Evolutionary conservation across 805 yeast genomes (phyloP), one percentile per base, ranked within the genome.

Genomic region (Lipomyces japonicus): DNA sequence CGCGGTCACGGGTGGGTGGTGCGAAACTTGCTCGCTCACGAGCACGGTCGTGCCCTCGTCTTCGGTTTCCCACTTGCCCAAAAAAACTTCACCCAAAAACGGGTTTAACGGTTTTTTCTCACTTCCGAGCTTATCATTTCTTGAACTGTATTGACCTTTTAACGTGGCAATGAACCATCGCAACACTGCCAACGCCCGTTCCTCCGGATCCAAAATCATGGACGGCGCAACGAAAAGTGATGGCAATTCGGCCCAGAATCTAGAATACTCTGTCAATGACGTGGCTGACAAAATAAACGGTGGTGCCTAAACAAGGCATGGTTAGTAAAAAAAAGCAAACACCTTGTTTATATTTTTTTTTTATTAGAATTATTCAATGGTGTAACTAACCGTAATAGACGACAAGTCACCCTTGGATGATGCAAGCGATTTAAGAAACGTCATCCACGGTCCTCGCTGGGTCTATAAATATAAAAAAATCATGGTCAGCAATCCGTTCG

Each of bases 71-170:
- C 97, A 89, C 63, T 84, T 81, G 42, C 96, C 97, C 34, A 87
- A 85, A 63, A 90, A 93, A 43, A 89, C 74, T 72, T 93, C 98
- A 50, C 98, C 98, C 58, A 93, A 73, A 64, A 93, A 91, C 39
- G 98, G 98, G 67, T 93, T 93, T 67, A 93, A 74, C 6, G 98
- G 97, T 71, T 93, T 93, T 78, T 93, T 93, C 71, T 93, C 98
- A 37, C 87, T 76, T n/a, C 97, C 97, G 77, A 86, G 78, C 46
- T 82, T 77, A 71, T 91, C 97, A 67, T 81, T 86, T 66, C 98
- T 79, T 21, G 95, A 84, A 66, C 95, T 86, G 68, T 91, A 93
- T 71, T 93, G 97, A 23, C 95, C 87, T 66, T 91, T 80, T 60
- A 93, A 75, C 19, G 97, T 89, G 23, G 95, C 83, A 48, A 91